Base-by-base conservation (phyloP, 495 filamentous ascomycete species). In the Lasiosphaeria miniovina region DNA sequence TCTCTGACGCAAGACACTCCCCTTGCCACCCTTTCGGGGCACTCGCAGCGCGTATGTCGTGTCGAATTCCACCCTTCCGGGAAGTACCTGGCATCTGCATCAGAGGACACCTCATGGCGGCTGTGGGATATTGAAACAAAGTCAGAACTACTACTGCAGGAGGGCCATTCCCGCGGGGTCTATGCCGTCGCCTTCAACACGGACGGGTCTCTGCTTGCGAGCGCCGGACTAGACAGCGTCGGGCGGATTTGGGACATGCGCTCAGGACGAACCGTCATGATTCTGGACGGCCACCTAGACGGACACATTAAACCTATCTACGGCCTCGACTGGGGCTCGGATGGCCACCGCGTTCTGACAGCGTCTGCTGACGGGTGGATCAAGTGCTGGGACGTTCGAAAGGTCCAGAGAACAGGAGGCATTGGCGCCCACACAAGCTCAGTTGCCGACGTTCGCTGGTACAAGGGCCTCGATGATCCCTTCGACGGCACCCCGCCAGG, bases 231-330 rank as follows among this genome's bases (percentile, higher is more conserved):
- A 46, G 94, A 99, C 73, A 96, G 91, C 59, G 93, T 96, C 49
- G 94, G 94, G 1, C 84, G 95, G 4, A 88, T 99, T 58, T 99
- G 95, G 95, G 94, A 99, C 74, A 66, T 98, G n/a, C 83, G 94
- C 24, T 94, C 92, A 0, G 94, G 94, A 12, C 83, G 94, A 40
- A 96, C 92, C 0, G 90, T 97, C 61, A 98, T 96, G 92, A 89
- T 97, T 55, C 80, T 98, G 4, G 91, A 98, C 64, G 82, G 81
- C 4, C 79, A 83, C 62, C 60, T 96, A 33, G 91, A 98, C 66
- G 90, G 90, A 3, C 93, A 97, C 65, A 93, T 97, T 68, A 87
- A 91, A 41, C 92, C 95, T 17, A 95, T 99, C 50, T 91, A 93
- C 61, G 92, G 86, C 2, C 75, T 97, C 14, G 93, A 96, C 69